Evolutionary conservation across 2,329 filamentous ascomycete species (phyloP), one percentile per base, ranked within the genome.

Genomic region (Neonectria hederae): DNA sequence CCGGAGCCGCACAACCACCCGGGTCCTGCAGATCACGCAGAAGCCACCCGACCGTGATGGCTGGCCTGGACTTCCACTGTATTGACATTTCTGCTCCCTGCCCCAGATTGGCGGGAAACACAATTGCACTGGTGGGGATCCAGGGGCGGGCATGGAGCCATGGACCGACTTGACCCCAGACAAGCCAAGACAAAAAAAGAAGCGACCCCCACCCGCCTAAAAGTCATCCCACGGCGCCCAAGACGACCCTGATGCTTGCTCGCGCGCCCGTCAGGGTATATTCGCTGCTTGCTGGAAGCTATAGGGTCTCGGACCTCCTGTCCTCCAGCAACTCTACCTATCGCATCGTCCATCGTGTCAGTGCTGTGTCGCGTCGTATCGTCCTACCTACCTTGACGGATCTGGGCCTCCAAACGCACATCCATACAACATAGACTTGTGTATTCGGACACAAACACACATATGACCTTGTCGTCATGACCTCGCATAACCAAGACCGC

Each of bases 1-100:
- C 54, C 51, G 51, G 61, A 63, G 61, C 61, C 61, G 61, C 61
- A 63, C 54, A 58, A 58, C 60, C 61, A 58, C 51, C 49, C 26
- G 42, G 49, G 54, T 38, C 21, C 51, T 63, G 61, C 55, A 63
- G 61, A 63, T 63, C 61, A 63, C 54, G 28, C 48, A 51, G 28
- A 51, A 51, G 59, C 55, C 22, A 24, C 54, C 54, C 26, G 19
- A 57, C 42, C 54, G n/a, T 62, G 38, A 52, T 45, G 42, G 52
- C 24, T 26, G 24, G 45, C 14, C 22, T 48, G 8, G 45, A 28
- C 3, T 43, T 24, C 42, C 22, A 17, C 24, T 26, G 52, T 42
- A 43, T 48, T 58, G 48, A 58, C 22, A 14, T 30, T 19, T 28
- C 21, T 32, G 26, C 35, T 43, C 13, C 28, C 42, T 38, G 42